Evolutionary conservation across 2,329 filamentous ascomycete genomes (phyloP), one percentile per base, ranked within the genome.

Genomic region (Fusarium anguioides): DNA sequence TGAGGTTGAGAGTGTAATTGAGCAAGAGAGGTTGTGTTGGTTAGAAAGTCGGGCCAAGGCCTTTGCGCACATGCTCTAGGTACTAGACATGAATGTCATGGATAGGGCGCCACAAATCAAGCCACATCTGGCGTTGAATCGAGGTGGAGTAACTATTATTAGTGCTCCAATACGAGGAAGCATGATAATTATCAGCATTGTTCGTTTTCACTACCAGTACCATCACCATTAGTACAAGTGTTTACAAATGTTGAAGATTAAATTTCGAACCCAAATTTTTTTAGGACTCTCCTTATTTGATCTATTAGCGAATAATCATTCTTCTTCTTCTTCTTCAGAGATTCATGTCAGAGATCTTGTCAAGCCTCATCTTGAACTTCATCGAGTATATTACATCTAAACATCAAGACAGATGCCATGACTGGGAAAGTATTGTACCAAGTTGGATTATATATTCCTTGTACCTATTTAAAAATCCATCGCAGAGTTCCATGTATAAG

Each of bases 81-180:
- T 9, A 33, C 15, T 9, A 17, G 15, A 7, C 15, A n/a, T 41
- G 45, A 41, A 60, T 60, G 58, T 60, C 58, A 60, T 60, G 58
- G 56, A 47, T 42, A 33, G 21, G 37, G 26, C 31, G 49, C 49
- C 27, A 47, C 50, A 47, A 45, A 21, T 20, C 35, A 52, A 62
- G 59, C 59, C 59, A 62, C 57, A 62, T 62, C 41, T 61, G 47
- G 57, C 57, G 59, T 62, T 61, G 29, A 40, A 17, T 36, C 35
- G 37, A 20, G 33, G 47, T 55, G 59, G 59, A 18, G 45, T 31
- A 27, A 41, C 31, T 21, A 23, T 52, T 37, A 42, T 41, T 41
- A 59, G 47, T 50, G 47, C 47, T 8, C 41, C 24, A 42, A 50
- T 55, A 36, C 24, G 44, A 60, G 39, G 55, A 52, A 44, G 33